A percentile compares a stretch with the other conserved stretches of the same genome.
Evolutionary conservation across 2,329 filamentous ascomycete species (phyloP).

Genomic region (Calonectria pauciramosa): DNA sequence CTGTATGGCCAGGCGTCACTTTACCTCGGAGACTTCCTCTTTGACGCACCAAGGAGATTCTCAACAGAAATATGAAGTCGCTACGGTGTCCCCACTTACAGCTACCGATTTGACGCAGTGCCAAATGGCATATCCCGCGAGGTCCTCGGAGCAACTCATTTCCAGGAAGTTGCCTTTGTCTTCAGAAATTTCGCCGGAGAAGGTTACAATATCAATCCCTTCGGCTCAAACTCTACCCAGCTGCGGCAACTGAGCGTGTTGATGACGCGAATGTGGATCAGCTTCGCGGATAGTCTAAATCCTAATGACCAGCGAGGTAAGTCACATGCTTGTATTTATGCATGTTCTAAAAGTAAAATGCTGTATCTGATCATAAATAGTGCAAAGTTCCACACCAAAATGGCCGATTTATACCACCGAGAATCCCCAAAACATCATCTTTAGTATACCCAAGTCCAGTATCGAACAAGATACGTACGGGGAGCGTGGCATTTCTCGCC

Average conservation of each 20-base stretch:
- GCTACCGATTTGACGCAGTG: neutral
- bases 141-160: neutral
- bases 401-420: neutral
- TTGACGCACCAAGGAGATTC: neutral
- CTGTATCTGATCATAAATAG: neutral
- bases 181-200: neutral
- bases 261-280: neutral
- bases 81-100: neutral
- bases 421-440: neutral
- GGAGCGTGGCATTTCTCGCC: neutral
- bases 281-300: neutral
- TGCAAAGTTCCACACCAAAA: neutral
- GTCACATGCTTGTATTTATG: neutral
- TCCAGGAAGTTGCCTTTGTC: neutral
- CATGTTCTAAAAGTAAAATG: no score
- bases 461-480: neutral
- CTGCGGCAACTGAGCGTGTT: neutral
- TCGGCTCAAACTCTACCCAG: neutral
- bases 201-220: neutral
- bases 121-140: neutral
- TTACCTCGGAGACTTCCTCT: neutral
- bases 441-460: neutral
- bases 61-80: neutral
- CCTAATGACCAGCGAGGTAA: neutral
- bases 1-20: neutral